Base-by-base conservation (phyloP, 805 yeast genomes). In the Torulaspora gathmanii region DNA sequence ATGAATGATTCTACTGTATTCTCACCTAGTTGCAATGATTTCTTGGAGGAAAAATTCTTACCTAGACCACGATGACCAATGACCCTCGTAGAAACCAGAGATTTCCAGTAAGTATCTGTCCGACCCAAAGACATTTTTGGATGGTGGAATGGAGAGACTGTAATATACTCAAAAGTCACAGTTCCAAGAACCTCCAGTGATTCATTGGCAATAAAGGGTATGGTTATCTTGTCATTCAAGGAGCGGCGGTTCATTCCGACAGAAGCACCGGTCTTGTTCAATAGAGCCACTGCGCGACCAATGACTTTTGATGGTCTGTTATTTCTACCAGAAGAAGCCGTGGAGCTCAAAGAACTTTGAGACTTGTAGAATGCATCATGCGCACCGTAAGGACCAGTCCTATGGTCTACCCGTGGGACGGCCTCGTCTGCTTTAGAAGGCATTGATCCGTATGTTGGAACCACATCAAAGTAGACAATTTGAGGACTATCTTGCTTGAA, bases 1-100 rank as follows among this genome's bases (percentile, higher is more conserved):
- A 91, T 85, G 57, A 91, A 91, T 0, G 95, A 86, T 57, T 91
- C 96, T 16, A 91, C 84, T 0, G 98, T 91, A 63, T 91, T 91
- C 59, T 91, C 98, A 33, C 98, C 98, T 49, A 91, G 73, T 65
- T 91, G 98, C 58, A 91, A 73, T 3, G 95, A 85, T 50, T 79
- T 82, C 37, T 82, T 75, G 34, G 76, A 75, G 46, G 80, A 74
- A 41, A 77, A 74, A 67, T 91, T 91, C 70, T 89, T 90, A 54
- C 98, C 98, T 52, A 88, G 71, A 4, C 98, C 98, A 58, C 98
- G 78, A 65, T 91, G 98, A 1, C 98, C 98, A 67, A 91, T 91
- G 20, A 91, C 95, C 48, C 96, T 74, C 1, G 96, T 86, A 0
- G 91, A 78, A 4, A 86, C 89, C 44, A 88, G 70, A 11, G 93